Evolutionary conservation across 768 basidiomycete genomes (phyloP).

Genomic region (Rhizopogon vulgaris): DNA sequence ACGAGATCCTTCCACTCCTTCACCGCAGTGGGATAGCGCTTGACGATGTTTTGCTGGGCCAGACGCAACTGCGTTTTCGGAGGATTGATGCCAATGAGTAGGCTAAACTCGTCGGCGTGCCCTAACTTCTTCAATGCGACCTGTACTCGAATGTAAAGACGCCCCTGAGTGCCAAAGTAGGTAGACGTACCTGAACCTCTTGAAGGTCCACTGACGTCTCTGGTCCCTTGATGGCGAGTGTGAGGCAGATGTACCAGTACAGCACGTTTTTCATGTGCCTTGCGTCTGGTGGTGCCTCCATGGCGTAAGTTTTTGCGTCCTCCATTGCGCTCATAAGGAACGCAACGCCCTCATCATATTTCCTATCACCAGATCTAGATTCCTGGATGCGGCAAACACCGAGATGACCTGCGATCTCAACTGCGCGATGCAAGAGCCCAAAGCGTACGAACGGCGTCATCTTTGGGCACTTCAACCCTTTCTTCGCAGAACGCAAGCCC

Average conservation of each 20-base stretch:
- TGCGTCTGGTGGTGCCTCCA: constrained; percentile 55
- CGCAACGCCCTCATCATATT: constrained; percentile 56
- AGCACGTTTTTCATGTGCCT: constrained; percentile 53
- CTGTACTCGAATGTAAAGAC: constrained; percentile 15
- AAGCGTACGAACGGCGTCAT: constrained; percentile 51
- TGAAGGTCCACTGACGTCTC: constrained; percentile 42
- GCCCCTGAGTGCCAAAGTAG: not conserved
- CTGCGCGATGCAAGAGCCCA: constrained; percentile 54
- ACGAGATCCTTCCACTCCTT: constrained; percentile 44
- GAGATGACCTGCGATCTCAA: constrained; percentile 54
- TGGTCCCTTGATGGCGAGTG: constrained; percentile 44
- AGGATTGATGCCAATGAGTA: constrained; percentile 38
- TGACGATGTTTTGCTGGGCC: constrained; percentile 45
- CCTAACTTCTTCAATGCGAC: constrained; percentile 36
- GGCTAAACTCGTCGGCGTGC: constrained; percentile 46
- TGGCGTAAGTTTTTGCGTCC: constrained; percentile 51
- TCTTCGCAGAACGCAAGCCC: constrained; percentile 59
- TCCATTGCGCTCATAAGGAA: constrained; percentile 55
- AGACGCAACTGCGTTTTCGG: constrained; percentile 49
- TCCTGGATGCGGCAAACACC: constrained; percentile 44
- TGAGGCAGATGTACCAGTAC: constrained; percentile 54
- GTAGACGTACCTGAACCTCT: constrained; percentile 41
- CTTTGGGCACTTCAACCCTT: constrained; percentile 53
- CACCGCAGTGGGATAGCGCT: constrained; percentile 36
- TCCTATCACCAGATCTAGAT: constrained; percentile 33